These are phyloP conservation scores for Hypsizygus marmoreus DNA, from an alignment of 768 basidiomycete genomes.

Conservation along the genomic window DNA sequence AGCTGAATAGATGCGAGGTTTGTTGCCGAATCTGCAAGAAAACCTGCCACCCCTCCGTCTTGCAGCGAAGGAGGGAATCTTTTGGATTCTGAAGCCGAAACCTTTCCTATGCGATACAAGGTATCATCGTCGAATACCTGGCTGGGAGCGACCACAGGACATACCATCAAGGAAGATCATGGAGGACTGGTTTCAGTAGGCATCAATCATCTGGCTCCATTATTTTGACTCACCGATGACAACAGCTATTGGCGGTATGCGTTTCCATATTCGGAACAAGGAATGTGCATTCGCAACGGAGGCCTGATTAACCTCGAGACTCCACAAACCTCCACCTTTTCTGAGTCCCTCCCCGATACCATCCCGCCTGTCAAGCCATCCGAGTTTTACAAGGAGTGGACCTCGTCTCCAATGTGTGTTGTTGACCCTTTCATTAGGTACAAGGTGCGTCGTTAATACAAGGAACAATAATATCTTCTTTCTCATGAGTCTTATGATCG, in stretches of 20 bases:
- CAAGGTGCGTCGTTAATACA: too few relatives aligned
- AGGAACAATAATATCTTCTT: too few relatives aligned
- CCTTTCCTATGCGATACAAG: constrained; percentile 31
- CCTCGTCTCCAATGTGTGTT: too few relatives aligned
- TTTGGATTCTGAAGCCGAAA: constrained; percentile 32
- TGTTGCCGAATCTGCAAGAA: constrained; percentile 58
- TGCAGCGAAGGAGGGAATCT: constrained; percentile 18
- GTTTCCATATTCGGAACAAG: constrained; percentile 40
- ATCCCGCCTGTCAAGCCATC: too few relatives aligned
- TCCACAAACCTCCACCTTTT: too few relatives aligned
- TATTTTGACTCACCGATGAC: constrained; percentile 1
- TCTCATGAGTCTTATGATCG: too few relatives aligned
- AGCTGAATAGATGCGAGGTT: constrained; percentile 35
- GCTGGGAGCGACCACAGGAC: constrained; percentile 14
- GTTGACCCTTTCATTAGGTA: too few relatives aligned
- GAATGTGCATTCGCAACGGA: too few relatives aligned
- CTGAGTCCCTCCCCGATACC: too few relatives aligned
- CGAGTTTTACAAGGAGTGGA: too few relatives aligned
- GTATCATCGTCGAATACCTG: constrained; percentile 14
- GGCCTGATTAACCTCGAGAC: too few relatives aligned
- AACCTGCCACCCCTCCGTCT: constrained; percentile 21
- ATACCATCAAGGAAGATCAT: constrained; percentile 25
- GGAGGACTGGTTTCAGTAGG: constrained; percentile 45
- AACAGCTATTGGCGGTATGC: constrained; percentile 47
- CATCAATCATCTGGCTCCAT: constrained; percentile 10